Evolutionary conservation across 78 protist species (phyloP).

Genomic region (Dictyostelium capitatum): DNA sequence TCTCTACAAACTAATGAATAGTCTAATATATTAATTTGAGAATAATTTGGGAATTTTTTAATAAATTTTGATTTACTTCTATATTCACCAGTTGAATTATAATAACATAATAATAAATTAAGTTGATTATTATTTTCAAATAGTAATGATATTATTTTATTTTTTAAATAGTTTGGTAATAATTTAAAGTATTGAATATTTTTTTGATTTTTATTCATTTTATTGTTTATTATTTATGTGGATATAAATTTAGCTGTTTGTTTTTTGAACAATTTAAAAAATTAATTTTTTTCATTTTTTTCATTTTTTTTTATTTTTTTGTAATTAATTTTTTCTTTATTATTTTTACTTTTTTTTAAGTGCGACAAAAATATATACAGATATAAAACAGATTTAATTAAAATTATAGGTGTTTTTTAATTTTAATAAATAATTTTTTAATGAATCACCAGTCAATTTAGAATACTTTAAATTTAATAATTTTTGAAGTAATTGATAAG

Average conservation of each 20-base stretch:
- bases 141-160: neutral
- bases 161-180: slow-evolving; percentile 5
- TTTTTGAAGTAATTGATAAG: slow-evolving; percentile 51
- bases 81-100: neutral
- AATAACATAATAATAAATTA: neutral
- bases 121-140: neutral
- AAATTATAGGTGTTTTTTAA: slow-evolving; percentile 18
- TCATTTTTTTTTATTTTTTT: neutral
- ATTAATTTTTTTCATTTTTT: too few species aligned
- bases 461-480: slow-evolving; percentile 32
- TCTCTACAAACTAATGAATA: neutral
- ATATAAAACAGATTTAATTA: neutral
- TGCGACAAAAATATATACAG: too few species aligned
- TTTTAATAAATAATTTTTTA: slow-evolving; percentile 8
- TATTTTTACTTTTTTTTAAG: too few species aligned
- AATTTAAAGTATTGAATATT: neutral
- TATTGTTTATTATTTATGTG: too few species aligned
- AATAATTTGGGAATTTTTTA: neutral
- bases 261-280: too few species aligned
- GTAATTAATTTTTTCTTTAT: neutral
- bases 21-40: neutral
- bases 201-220: too few species aligned
- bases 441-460: neutral
- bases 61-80: neutral
- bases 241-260: too few species aligned